Evolutionary conservation across 1,284 basidiomycete genomes (phyloP), one percentile per base, ranked within the genome.

Genomic region (Trametes versicolor): DNA sequence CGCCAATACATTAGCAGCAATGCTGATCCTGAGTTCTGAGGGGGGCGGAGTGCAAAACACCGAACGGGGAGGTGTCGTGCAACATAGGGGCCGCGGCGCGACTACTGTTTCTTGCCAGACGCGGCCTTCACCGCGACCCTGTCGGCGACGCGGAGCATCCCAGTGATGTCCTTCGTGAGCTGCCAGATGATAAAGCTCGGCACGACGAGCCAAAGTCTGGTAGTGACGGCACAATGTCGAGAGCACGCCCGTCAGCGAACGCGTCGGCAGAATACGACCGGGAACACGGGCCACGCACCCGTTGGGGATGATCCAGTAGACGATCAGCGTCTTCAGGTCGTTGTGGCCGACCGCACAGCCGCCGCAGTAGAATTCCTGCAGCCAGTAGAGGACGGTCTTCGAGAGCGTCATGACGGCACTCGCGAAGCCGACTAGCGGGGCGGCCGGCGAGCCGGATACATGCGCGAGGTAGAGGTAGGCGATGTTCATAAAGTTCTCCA

Each of bases 361-460:
- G 23, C 82, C 82, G 75, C 91, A 93, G 72, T 82, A 93, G 74
- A 89, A 89, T 76, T 95, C 93, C 74, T 94, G 89, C 8, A 83
- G 75, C 83, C 87, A 88, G 77, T 96, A 97, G n/a, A 97, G 83
- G 5, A 88, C 76, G 0, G 95, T 97, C 82, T 97, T 97, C 65
- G 88, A 87, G 29, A 95, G 79, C 0, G 95, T 97, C 89, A 96
- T 91, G 13, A 85, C 76, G 1, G 85, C 88, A 0, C 87, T 83
- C 13, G 86, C 81, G 72, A 97, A 91, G 0, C 94, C 96, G 55
- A 96, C 74, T 43, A 97, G 72, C 0, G 93, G 85, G 0, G 93
- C 92, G 2, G 83, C 75, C 0, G 91, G 83, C 73, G 86, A 87
- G 50, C 79, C 72, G 4, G 79, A 76, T 64, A 88, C 76, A 72